Percentiles rank a stretch among this genome's conserved stretches.
These are phyloP conservation scores for Nicotiana tomentosiformis DNA, from an alignment of 257 asterid genomes.

Conservation along the genomic window DNA sequence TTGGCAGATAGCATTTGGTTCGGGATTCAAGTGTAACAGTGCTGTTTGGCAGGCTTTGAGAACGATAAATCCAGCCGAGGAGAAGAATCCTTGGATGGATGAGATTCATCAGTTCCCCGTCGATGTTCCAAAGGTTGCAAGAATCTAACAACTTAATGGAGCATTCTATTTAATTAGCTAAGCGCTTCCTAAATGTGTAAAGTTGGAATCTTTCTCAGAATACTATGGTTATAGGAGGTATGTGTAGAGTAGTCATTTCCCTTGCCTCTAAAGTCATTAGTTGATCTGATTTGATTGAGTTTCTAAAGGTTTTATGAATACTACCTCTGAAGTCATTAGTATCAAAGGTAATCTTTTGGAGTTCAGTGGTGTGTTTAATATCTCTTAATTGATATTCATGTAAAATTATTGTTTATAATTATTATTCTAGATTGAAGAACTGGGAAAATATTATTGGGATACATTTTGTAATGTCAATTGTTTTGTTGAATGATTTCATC, in stretches of 20 bases:
- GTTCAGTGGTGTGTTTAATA: background rate
- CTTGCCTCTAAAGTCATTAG: background rate
- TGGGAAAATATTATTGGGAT: background rate
- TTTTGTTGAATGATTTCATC: background rate
- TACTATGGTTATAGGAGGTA: background rate
- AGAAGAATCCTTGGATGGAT: conserved; percentile 35
- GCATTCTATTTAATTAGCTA: background rate
- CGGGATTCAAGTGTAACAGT: conserved; percentile 81
- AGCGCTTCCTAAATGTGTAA: background rate
- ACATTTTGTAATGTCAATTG: background rate
- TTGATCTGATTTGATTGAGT: background rate
- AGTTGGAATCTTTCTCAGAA: background rate
- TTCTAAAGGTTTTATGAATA: background rate
- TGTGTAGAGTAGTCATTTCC: background rate
- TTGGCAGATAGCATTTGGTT: conserved; percentile 88
- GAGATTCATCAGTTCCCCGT: conserved; percentile 37
- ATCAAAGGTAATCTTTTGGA: background rate
- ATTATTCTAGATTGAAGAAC: background rate
- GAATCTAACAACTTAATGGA: background rate
- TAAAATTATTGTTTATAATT: background rate
- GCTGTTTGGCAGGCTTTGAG: conserved; percentile 83
- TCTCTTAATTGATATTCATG: background rate
- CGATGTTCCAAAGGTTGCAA: conserved; percentile 29
- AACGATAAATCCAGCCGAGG: conserved; percentile 40
- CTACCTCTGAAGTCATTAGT: too few species aligned